Evolutionary conservation across 495 filamentous ascomycete genomes (phyloP), one percentile per base, ranked within the genome.

Genomic region (Tuber melanosporum): DNA sequence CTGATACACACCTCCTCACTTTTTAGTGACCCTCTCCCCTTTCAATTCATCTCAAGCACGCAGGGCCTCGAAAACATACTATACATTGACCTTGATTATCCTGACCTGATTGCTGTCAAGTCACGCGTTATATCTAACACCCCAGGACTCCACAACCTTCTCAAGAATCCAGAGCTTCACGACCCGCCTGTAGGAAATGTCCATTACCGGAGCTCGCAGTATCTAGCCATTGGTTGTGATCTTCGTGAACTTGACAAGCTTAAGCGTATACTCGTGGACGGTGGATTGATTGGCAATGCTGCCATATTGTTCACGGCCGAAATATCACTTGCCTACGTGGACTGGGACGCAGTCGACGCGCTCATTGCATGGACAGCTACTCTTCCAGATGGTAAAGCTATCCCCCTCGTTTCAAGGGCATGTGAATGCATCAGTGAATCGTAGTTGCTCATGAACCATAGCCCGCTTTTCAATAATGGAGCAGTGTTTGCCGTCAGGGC

Each of bases 321-420:
- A 84, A 94, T 97, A 8, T 96, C 93, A 8, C 87, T 97, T 46
- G 94, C 94, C 2, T 97, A 97, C 79, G 97, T 97, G 94, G 89
- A 93, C 69, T 87, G 88, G 26, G 85, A 89, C n/a, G 88, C 89
- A 39, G 90, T 95, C 47, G 90, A 97, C 85, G 86, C 85, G 36
- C 86, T 97, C 6, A 89, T 97, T 39, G 80, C 85, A 49, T 95
- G 92, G 92, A 90, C 90, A 12, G 87, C 88, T 57, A 87, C 84
- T 20, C 84, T 94, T 71, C 87, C 89, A 36, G 86, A 91, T 82
- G 90, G 92, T 92, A 83, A 82, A 80, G 71, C 22, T 36, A 76
- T 70, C 73, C 74, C 70, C 71, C 52, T 43, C 52, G 57, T 66
- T 66, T 19, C 9, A 14, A 70, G 52, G 36, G 70, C 46, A 39